Evolutionary conservation across 768 basidiomycete genomes (phyloP), one percentile per base, ranked within the genome.

Genomic region (Amanita inopinata): DNA sequence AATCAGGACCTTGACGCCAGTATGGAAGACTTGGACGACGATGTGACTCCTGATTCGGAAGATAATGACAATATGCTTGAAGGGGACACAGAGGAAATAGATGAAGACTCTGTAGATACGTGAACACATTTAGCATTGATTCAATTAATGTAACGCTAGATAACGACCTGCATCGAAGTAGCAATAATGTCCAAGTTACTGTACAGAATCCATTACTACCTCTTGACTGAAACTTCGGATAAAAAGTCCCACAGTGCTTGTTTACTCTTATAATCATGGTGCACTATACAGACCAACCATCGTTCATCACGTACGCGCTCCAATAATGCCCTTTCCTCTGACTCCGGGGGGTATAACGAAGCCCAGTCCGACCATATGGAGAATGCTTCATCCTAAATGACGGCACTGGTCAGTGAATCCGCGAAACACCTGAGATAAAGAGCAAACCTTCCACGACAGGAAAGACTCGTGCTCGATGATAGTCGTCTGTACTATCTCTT

Each of bases 331-430:
- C 92, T 73, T 41, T 88, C 81, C 4, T 70, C 63, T 0, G 92
- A 90, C 4, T 58, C 69, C 1, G 87, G 83, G 3, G 82, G 76
- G 54, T 91, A 94, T 48, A 87, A 80, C 14, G 79, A 76, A 9
- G 90, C 83, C 96, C 96, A 99, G 49, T 92, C 85, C 0, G 78
- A 72, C 94, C 94, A 99, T 43, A 92, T 93, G 6, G 81, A 82
- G 59, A 96, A 99, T 0, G 91, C 93, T 58, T 98, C 96, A 23
- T 94, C 89, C 92, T 97, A 57, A 20, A 45, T 18, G 11, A 10
- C 31, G 30, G 37, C 40, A 23, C 24, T 38, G 31, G 35, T 27
- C 15, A 17, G 35, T 36, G 4, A 25, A 33, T 19, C 30, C 33
- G 17, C 12, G n/a, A 43, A 19, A 20, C 25, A 0, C 33, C 5